A percentile compares a stretch with the other conserved stretches of the same genome.
These are phyloP conservation scores for Pyrrhoderma noxium DNA, from an alignment of 1,284 basidiomycete genomes.

Conservation along the genomic window DNA sequence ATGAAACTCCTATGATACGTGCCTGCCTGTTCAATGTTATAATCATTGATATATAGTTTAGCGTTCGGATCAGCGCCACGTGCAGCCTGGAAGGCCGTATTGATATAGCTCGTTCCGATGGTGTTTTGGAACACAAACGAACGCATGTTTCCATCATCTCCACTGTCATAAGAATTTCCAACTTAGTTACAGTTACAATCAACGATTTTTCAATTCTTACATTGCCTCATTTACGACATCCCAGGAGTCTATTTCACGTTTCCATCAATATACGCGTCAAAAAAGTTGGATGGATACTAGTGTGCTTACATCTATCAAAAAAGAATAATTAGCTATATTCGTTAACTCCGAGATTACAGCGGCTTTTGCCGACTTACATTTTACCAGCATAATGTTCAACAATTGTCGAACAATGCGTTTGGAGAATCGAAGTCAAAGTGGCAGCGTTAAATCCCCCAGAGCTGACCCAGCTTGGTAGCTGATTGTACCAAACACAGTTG, in stretches of 20 bases:
- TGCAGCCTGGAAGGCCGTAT: constrained; percentile 31
- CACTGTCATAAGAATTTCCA: constrained; percentile 15
- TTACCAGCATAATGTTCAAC: constrained; percentile 20
- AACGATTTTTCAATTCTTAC: constrained; percentile 2
- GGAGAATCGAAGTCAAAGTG: constrained; percentile 20
- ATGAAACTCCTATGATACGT: background rate
- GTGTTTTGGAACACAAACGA: constrained; percentile 30
- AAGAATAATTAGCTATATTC: too few species aligned
- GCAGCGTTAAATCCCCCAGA: constrained; percentile 20
- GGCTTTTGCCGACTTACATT: constrained; percentile 13
- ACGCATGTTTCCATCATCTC: constrained; percentile 32
- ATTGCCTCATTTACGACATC: constrained; percentile 20
- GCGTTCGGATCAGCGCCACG: constrained; percentile 31
- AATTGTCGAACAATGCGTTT: constrained; percentile 20
- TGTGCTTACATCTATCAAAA: background rate
- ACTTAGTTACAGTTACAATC: background rate
- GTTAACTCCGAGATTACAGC: too few species aligned
- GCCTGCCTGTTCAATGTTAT: constrained; percentile 29
- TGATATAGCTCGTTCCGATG: constrained; percentile 30
- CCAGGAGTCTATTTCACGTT: constrained; percentile 16
- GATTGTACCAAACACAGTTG: constrained; percentile 22
- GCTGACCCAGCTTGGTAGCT: constrained; percentile 24
- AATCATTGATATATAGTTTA: constrained; percentile 31
- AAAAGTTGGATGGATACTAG: background rate
- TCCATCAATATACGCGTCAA: background rate